A percentile compares a stretch with the other conserved stretches of the same genome.
phyloP scores from a whole-genome alignment of 208 protist genomes.

The Trypanosoma theileri region DNA sequence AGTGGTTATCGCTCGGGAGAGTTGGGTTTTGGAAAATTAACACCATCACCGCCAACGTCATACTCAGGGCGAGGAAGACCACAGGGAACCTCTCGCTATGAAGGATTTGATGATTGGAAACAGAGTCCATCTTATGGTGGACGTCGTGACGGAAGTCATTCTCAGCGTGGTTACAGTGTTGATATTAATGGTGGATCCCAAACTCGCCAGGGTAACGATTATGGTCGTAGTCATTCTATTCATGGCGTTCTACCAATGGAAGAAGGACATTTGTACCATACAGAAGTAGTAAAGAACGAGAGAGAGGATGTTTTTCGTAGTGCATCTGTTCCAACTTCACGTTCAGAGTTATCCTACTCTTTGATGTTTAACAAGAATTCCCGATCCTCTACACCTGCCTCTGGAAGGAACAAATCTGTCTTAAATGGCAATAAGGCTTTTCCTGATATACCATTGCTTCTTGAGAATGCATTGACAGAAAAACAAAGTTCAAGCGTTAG shows the following conservation, averaged over 20 bases:
- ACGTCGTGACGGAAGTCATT: not conserved
- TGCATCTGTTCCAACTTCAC: not conserved
- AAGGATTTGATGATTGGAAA: constrained; percentile 12
- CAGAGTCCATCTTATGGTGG: constrained; percentile 3
- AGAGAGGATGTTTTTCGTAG: constrained; percentile 2
- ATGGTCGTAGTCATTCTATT: constrained; percentile 2
- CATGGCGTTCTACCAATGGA: not conserved
- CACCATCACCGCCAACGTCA: constrained; percentile 11
- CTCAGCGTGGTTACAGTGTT: constrained; percentile 1
- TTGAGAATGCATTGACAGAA: constrained; percentile 16
- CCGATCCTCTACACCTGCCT: not conserved
- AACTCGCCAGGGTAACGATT: not conserved
- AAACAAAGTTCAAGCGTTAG: constrained; percentile 4
- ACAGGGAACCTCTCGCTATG: not conserved
- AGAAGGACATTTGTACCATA: not conserved
- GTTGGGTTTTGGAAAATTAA: not conserved
- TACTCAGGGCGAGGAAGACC: not conserved
- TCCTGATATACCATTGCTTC: constrained; percentile 20
- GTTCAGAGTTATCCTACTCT: not conserved
- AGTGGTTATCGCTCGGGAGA: constrained; percentile 2
- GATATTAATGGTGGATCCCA: not conserved
- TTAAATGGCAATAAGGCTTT: not conserved
- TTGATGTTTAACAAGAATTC: not conserved
- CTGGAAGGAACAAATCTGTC: not conserved
- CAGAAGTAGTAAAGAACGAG: not conserved